These are phyloP conservation scores for Vanderwaltozyma polyspora DNA, from an alignment of 805 yeast genomes.

Conservation along the genomic window DNA sequence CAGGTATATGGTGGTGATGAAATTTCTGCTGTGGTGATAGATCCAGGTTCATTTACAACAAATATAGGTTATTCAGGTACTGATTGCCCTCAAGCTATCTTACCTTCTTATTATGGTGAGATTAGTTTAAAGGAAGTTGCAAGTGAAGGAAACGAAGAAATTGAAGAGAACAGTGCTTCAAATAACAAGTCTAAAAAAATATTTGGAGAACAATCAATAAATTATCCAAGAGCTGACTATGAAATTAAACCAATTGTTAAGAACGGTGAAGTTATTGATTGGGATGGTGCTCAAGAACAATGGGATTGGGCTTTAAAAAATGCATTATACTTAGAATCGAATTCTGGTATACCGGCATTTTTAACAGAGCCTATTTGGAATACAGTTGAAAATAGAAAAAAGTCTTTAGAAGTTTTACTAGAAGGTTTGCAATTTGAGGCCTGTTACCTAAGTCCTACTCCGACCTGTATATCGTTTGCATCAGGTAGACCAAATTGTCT, in stretches of 20 bases:
- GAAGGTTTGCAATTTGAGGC: slow-evolving; percentile 71
- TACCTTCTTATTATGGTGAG: slow-evolving; percentile 61
- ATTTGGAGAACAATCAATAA: slow-evolving; percentile 33
- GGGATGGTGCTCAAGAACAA: slow-evolving; percentile 77
- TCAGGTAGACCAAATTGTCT: slow-evolving; percentile 80
- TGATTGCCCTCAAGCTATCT: slow-evolving; percentile 65
- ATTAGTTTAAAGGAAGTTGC: slow-evolving; percentile 10
- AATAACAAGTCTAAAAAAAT: slow-evolving; percentile 14
- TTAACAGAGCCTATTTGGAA: slow-evolving; percentile 88
- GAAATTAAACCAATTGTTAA: slow-evolving; percentile 48
- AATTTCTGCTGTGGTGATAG: slow-evolving; percentile 80
- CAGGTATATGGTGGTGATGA: slow-evolving; percentile 61
- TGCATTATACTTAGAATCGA: slow-evolving; percentile 36
- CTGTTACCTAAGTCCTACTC: slow-evolving; percentile 64
- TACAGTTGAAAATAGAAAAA: slow-evolving; percentile 49
- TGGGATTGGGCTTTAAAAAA: slow-evolving; percentile 50
- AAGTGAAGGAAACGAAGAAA: slow-evolving; percentile 6
- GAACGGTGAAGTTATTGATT: slow-evolving; percentile 59
- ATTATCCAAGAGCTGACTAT: slow-evolving; percentile 40
- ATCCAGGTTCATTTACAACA: slow-evolving; percentile 78
- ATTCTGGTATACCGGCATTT: slow-evolving; percentile 44
- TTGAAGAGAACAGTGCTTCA: slow-evolving; percentile 5
- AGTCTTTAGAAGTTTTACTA: slow-evolving; percentile 58
- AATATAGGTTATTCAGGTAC: slow-evolving; percentile 90
- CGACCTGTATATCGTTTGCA: slow-evolving; percentile 83